Evolutionary conservation across 2,329 filamentous ascomycete genomes (phyloP).

Genomic region (Teratosphaeria pseudoeucalypti): DNA sequence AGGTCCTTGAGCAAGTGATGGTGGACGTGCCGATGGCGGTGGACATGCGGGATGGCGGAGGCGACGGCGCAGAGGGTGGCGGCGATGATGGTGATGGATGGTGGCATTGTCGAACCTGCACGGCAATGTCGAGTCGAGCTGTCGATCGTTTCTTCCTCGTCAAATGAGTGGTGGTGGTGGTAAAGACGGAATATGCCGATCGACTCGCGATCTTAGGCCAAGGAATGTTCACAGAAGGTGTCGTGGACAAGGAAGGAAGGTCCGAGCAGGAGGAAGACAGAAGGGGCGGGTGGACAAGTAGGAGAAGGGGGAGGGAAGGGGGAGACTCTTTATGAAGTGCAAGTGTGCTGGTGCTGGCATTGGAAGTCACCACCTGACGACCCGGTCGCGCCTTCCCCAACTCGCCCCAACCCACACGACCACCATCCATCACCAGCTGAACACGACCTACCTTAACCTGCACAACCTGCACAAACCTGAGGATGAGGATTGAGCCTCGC

Average conservation of each 20-base stretch:
- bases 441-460: no score
- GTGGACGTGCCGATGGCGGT: constrained; percentile 1
- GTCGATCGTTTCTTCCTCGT: background rate
- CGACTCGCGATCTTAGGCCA: constrained; percentile 7
- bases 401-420: background rate
- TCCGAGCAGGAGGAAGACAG: background rate
- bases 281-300: background rate
- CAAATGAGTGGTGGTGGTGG: background rate
- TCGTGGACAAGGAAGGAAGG: background rate
- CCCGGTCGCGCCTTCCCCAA: background rate
- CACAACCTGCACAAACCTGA: no score
- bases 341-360: no score
- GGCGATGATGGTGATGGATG: constrained; percentile 4
- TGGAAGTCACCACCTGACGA: no score
- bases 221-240: constrained; percentile 4
- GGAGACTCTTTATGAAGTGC: background rate
- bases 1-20: background rate
- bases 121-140: background rate
- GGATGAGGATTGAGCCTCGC: no score
- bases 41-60: constrained; percentile 10
- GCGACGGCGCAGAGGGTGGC: constrained; percentile 8
- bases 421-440: no score
- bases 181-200: constrained; percentile 8
- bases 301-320: background rate
- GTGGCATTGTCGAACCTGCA: constrained; percentile 1